Percentiles rank a stretch among this genome's conserved stretches.
phyloP scores from a whole-genome alignment of 208 protist species.

The Tritrichomonas foetus region DNA sequence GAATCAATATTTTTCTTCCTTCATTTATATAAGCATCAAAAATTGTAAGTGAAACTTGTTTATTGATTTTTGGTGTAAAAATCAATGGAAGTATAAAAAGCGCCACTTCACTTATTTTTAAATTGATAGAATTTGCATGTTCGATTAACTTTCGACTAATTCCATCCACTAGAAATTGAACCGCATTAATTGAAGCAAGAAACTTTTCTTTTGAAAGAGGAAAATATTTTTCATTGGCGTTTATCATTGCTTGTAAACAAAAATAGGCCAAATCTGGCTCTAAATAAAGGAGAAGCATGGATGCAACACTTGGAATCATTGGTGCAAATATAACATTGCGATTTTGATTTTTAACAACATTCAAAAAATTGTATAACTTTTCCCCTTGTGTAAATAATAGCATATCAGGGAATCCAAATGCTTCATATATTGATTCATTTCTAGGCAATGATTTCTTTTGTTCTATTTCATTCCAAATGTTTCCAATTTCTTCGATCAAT shows the following conservation, averaged over 20 bases:
- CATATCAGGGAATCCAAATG: background rate
- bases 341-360: background rate
- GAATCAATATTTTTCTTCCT: conserved; percentile 12
- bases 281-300: background rate
- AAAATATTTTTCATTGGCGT: background rate
- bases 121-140: background rate
- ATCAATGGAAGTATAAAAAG: background rate
- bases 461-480: background rate
- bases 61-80: background rate
- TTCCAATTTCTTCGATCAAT: background rate
- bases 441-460: background rate
- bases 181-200: background rate
- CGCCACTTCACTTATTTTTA: background rate
- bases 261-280: background rate
- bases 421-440: background rate
- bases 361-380: background rate
- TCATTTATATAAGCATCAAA: background rate
- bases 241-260: background rate
- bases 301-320: background rate
- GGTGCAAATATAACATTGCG: background rate
- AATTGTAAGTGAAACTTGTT: background rate
- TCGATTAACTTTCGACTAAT: background rate
- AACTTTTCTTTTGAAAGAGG: background rate
- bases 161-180: background rate
- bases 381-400: background rate